Evolutionary conservation across 495 filamentous ascomycete species (phyloP), one percentile per base, ranked within the genome.

Genomic region (Xylaria scruposa): DNA sequence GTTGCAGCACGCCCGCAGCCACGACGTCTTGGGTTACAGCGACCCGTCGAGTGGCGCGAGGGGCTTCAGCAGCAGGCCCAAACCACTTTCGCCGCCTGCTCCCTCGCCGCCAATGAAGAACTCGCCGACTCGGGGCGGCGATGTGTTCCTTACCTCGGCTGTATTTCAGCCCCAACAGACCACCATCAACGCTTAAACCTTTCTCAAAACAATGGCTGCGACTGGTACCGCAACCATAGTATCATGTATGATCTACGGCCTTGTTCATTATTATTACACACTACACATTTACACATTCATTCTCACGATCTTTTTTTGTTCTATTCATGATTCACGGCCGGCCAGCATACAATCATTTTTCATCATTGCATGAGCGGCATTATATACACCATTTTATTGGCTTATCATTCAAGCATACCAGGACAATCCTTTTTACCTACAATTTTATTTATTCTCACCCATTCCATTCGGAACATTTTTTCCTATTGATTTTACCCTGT

Each of bases 61-160:
- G 56, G 29, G 49, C 73, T 51, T 75, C 72, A 70, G 66, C 67
- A 53, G 72, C 67, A 49, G 72, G 54, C 71, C 70, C 26, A 67
- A 69, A 46, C 76, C 76, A 9, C 58, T 58, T 13, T 77, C 76
- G 24, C 76, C 78, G n/a, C 73, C 75, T 38, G 73, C 75, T 8
- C 78, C 75, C 9, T 70, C 67, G 47, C 78, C 77, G 36, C 78
- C 78, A 31, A 69, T 73, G 58, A 80, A 80, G 70, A 77, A 75
- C 60, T 74, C 73, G 5, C 72, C 72, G 10, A 54, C 73, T 4
- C 67, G 58, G 10, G 67, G 72, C 15, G 75, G 65, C 26, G 80
- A 83, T 59, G 24, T 85, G 17, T 83, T 83, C 56, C 79, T 86
- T 33, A 84, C 83, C 38, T 78, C 77, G 65, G 83, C 84, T 42